Evolutionary conservation across 2,329 filamentous ascomycete genomes (phyloP), one percentile per base, ranked within the genome.

Genomic region (Fusarium sp.): DNA sequence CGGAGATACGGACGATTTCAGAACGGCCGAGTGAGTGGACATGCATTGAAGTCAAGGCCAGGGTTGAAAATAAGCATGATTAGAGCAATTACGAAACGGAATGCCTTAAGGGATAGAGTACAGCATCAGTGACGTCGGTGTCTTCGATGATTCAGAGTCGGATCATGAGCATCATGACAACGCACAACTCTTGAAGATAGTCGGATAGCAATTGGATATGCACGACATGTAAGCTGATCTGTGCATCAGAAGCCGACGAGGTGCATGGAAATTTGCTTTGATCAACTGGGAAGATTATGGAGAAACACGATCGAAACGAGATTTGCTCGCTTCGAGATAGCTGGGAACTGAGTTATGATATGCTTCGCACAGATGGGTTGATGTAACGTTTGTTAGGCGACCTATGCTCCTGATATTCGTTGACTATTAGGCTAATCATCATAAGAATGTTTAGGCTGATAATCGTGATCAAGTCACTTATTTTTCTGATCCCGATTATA

Each of bases 21-120:
- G 46, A 58, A 58, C 40, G 53, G 42, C 30, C 40, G 38, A 43
- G 59, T 69, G 38, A 43, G 61, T 72, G 61, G 69, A 62, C 60
- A 67, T 46, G 35, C 37, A 44, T 62, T 64, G 19, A 49, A 37
- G 32, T 18, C 8, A 54, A 44, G 38, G 23, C 32, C 52, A 59
- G 67, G 71, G 67, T 69, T 37, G 38, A 54, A 69, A 59, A 53
- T 64, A 57, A 67, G 59, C 54, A 75, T 71, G 70, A 54, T 59
- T 52, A 42, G 47, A 57, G 60, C n/a, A 23, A 35, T 53, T 53
- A 46, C 33, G 58, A 42, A 21, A 42, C 33, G 12, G 38, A 46
- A 49, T 58, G 35, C 50, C 52, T 43, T 12, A 30, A 43, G 32
- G 13, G n/a, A 30, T n/a, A 35, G 38, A 30, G 33, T 37, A 30